phyloP scores from a whole-genome alignment of 257 asterid genomes.

The Solanum arcanum region DNA sequence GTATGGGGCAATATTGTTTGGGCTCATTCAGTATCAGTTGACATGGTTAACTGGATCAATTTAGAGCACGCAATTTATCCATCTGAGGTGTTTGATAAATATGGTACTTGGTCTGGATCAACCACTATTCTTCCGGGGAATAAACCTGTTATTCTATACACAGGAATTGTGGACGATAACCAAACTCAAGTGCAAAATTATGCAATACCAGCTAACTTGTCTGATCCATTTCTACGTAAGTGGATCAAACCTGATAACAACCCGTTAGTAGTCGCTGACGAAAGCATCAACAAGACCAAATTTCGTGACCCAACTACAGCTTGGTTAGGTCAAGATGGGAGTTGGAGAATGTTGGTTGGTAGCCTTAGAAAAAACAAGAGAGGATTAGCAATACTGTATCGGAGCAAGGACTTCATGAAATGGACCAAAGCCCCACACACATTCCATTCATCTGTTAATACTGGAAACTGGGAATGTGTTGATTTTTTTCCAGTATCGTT shows the following conservation, averaged over 20 bases:
- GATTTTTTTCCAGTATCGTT: conserved; percentile 1
- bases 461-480: conserved; percentile 3
- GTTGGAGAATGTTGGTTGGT: conserved; percentile 8
- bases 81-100: not conserved
- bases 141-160: conserved; percentile 14
- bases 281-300: not conserved
- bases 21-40: conserved; percentile 15
- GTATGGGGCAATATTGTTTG: conserved; percentile 18
- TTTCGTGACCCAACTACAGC: conserved; percentile 23
- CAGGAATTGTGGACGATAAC: not conserved
- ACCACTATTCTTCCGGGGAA: conserved; percentile 4
- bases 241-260: conserved; percentile 19
- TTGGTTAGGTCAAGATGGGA: conserved; percentile 9
- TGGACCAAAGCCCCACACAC: not conserved
- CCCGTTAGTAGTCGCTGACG: not conserved
- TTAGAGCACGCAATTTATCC: conserved; percentile 6
- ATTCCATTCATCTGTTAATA: not conserved
- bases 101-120: conserved; percentile 18
- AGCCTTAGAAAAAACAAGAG: not conserved
- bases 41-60: not conserved
- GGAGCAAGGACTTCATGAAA: conserved; percentile 4
- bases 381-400: conserved; percentile 4
- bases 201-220: conserved; percentile 7
- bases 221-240: conserved; percentile 5
- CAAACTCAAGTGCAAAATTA: conserved; percentile 15